Evolutionary conservation across 331 rosid genomes (phyloP), one percentile per base, ranked within the genome.

Genomic region (Quercus tomentella): DNA sequence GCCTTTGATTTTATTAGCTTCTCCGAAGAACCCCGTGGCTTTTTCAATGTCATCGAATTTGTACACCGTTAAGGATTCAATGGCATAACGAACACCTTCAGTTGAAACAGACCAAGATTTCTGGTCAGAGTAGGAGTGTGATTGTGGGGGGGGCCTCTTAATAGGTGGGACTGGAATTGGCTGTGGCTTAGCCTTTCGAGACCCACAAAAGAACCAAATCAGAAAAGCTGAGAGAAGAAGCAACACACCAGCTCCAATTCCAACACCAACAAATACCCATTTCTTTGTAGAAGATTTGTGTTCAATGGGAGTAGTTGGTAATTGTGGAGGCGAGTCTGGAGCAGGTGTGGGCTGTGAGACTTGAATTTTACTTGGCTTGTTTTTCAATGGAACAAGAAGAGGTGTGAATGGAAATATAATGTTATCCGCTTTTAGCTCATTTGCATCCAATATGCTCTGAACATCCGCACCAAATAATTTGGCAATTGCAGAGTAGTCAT

Each of bases 61-160:
- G 80, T 89, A 91, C 43, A 85, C 31, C 5, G 88, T 84, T 70
- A 92, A 73, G 28, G 94, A 92, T 37, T 92, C 96, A 5, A 88
- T 70, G 0, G 92, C 92, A 58, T 70, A 56, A 14, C 88, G 89
- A 51, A 89, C 35, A 20, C 93, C 96, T 35, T 70, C 71, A 3
- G 88, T 85, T 4, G 92, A 87, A 45, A 90, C 8, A 0, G 91
- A 82, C 80, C 81, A 81, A 0, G 89, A 82, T 7, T 80, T 80
- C 16, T 70, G 28, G 23, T 22, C 26, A 35, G 49, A 20, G 52
- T 33, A 6, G 0, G 82, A 31, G 25, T 56, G 75, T 0, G 66
- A 15, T 49, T 49, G 55, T 15, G 55, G 55, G 2, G 55, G 17
- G 1, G 17, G 9, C 62, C 70, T 84, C 16, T 61, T 57, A 3